phyloP scores from a whole-genome alignment of 352 stramenopile species.

The Phytophthora pseudosyringae region DNA sequence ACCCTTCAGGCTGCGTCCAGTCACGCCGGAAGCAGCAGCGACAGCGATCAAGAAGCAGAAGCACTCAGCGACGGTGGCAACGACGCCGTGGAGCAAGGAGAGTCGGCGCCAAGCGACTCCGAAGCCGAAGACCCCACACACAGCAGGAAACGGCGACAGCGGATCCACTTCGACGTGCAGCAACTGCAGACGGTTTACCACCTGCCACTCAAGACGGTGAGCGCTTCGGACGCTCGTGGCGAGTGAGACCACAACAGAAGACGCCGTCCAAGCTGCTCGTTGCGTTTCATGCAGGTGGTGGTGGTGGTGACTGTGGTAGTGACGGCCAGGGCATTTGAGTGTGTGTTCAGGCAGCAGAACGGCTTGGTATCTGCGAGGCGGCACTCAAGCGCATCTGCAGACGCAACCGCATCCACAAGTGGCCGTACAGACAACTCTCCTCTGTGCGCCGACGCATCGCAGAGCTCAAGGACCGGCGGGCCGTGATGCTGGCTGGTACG shows the following conservation, averaged over 20 bases:
- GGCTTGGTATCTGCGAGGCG: slow-evolving; percentile 75
- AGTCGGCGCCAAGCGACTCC: slow-evolving; percentile 7
- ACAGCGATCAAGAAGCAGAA: slow-evolving; percentile 20
- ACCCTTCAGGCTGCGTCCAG: neutral
- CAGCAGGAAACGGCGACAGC: slow-evolving; percentile 23
- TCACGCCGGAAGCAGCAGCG: slow-evolving; percentile 4
- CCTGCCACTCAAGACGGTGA: slow-evolving; percentile 73
- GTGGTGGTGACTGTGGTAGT: slow-evolving; percentile 4
- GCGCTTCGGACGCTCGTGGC: slow-evolving; percentile 2
- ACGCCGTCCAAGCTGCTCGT: slow-evolving; percentile 3
- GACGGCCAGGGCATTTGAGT: slow-evolving; percentile 24
- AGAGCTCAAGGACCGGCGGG: slow-evolving; percentile 30
- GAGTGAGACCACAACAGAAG: too few species aligned
- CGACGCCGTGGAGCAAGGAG: slow-evolving; percentile 8
- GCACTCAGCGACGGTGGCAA: slow-evolving; percentile 7
- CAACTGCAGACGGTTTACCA: slow-evolving; percentile 74
- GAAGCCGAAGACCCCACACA: slow-evolving; percentile 5
- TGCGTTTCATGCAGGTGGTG: neutral
- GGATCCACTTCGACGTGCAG: slow-evolving; percentile 63
- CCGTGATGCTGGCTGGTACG: slow-evolving; percentile 14
- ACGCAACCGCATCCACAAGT: slow-evolving; percentile 72
- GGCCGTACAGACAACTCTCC: slow-evolving; percentile 76
- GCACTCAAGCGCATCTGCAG: slow-evolving; percentile 85
- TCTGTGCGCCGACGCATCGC: slow-evolving; percentile 62
- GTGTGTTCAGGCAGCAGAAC: slow-evolving; percentile 55